These are phyloP conservation scores for Saitozyma podzolica DNA, from an alignment of 768 basidiomycete species.

Conservation along the genomic window DNA sequence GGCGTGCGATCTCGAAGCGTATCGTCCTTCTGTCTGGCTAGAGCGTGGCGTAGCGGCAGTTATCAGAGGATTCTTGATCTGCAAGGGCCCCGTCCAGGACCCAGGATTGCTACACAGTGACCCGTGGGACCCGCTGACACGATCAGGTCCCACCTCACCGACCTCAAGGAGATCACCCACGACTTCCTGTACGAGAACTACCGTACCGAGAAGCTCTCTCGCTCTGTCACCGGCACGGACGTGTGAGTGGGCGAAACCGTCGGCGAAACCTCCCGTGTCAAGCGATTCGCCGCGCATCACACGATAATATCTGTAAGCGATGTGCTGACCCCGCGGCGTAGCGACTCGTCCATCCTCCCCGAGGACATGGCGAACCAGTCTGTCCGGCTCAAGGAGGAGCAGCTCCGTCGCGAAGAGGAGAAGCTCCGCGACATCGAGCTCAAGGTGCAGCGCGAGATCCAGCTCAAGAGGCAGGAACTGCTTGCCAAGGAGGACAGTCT, in stretches of 20 bases:
- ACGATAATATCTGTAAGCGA: not conserved
- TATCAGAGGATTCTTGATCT: no score
- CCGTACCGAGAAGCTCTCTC: conserved; percentile 93
- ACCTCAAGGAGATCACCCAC: conserved; percentile 85
- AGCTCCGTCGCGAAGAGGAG: conserved; percentile 93
- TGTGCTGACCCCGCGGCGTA: conserved; percentile 6
- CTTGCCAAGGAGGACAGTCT: conserved; percentile 83
- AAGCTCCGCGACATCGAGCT: conserved; percentile 98
- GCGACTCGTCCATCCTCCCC: conserved; percentile 79
- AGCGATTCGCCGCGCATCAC: not conserved
- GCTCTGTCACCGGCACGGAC: conserved; percentile 78
- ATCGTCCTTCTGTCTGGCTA: no score
- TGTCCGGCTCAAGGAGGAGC: conserved; percentile 97
- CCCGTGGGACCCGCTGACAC: not conserved
- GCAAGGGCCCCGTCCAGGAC: no score
- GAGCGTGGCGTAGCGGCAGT: no score
- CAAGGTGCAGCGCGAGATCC: conserved; percentile 96
- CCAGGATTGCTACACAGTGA: no score
- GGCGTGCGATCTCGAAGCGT: not conserved
- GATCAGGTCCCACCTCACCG: conserved; percentile 82
- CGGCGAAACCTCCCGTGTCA: not conserved
- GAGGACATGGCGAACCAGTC: conserved; percentile 96
- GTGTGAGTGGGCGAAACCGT: conserved; percentile 47
- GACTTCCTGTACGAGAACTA: conserved; percentile 89
- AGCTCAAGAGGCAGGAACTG: conserved; percentile 93